Evolutionary conservation across 768 basidiomycete genomes (phyloP), one percentile per base, ranked within the genome.

Genomic region (Coprinopsis cinerea): DNA sequence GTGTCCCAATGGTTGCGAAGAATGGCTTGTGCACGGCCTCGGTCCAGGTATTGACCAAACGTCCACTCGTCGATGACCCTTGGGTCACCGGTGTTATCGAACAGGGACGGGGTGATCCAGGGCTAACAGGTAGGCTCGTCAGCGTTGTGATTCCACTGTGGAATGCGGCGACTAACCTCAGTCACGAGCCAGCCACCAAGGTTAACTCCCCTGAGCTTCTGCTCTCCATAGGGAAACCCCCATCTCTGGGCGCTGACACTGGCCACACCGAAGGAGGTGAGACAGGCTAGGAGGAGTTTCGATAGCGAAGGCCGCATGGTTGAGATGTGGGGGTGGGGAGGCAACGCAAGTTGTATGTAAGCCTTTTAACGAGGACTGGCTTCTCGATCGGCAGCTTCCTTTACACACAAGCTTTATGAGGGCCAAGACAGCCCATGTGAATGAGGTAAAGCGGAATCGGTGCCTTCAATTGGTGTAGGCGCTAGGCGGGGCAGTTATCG

Each of bases 201-300:
- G 67, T 87, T 92, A 55, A 92, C 90, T 49, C 90, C 90, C 11
- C 89, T 81, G 42, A 92, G 81, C 57, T 82, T 85, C 67, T 79
- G 53, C 4, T 75, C 73, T 20, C 87, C 88, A 56, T 91, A 91
- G 3, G 86, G 74, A 58, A 90, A 90, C 44, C 79, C 76, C 42
- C 43, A 54, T 25, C 45, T 7, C 24, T 47, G 37, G 14, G 44
- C 50, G 2, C 22, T n/a, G 39, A 54, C 48, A 13, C 17, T 42
- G 14, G 20, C 45, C n/a, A 1, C 28, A 26, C 11, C 22, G 34
- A 13, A 50, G 39, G 18, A 45, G 26, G 26, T 32, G 28, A 27
- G 43, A 32, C 7, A 47, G 10, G 4, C n/a, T n/a, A 44, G 20
- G 18, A 14, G 22, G 30, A 22, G 37, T 28, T 20, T 20, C 17